phyloP scores from a whole-genome alignment of 2,329 filamentous ascomycete genomes.

The Botrytis fragariae region DNA sequence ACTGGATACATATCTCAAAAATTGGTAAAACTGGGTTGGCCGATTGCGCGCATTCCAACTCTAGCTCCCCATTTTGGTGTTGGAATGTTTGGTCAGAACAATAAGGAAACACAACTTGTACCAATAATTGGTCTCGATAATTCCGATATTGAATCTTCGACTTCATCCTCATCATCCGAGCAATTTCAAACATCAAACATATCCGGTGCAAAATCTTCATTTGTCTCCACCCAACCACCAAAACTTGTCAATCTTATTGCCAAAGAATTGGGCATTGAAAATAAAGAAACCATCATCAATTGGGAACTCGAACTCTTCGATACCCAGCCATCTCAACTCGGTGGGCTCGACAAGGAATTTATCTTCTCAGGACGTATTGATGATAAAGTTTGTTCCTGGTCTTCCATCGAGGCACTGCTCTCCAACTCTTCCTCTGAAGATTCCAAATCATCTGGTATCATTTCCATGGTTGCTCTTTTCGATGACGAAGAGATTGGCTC shows the following conservation, averaged over 20 bases:
- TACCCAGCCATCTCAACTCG: constrained; percentile 76
- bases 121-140: constrained; percentile 89
- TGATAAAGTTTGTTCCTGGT: constrained; percentile 96
- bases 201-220: constrained; percentile 47
- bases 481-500: constrained; percentile 97
- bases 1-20: constrained; percentile 75
- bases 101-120: constrained; percentile 89
- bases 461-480: constrained; percentile 92
- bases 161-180: constrained; percentile 25
- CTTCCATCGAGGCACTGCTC: constrained; percentile 80
- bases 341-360: constrained; percentile 86
- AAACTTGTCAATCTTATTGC: constrained; percentile 81
- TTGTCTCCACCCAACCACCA: constrained; percentile 79
- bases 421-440: constrained; percentile 58
- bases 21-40: constrained; percentile 91
- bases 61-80: constrained; percentile 92
- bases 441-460: constrained; percentile 50
- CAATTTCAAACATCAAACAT: constrained; percentile 35
- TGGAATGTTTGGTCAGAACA: constrained; percentile 64
- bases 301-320: constrained; percentile 98
- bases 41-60: constrained; percentile 87
- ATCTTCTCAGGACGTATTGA: constrained; percentile 95
- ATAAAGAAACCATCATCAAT: constrained; percentile 76
- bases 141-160: constrained; percentile 49
- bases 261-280: constrained; percentile 69